A percentile compares a stretch with the other conserved stretches of the same genome.
Conservation (phyloP, 2,329 filamentous ascomycete genomes). For the Microcyclosporella mali region DNA sequence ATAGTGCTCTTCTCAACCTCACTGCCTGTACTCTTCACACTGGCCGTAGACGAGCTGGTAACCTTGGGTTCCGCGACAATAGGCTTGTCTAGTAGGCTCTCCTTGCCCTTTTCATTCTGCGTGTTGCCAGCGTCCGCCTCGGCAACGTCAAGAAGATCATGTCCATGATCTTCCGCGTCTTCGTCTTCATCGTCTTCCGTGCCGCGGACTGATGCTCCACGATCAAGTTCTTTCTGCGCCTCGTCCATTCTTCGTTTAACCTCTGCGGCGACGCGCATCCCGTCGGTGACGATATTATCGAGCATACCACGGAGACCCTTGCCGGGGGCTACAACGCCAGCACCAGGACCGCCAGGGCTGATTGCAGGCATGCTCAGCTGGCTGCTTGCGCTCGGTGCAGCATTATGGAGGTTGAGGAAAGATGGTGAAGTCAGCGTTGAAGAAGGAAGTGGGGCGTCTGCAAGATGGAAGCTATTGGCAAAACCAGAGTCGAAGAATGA, state of each 20-base stretch:
- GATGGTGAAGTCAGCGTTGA: slow-evolving; percentile 51
- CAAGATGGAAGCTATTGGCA: slow-evolving; percentile 83
- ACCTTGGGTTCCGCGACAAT: slow-evolving; percentile 2
- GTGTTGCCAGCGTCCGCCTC: slow-evolving; percentile 40
- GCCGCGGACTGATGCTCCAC: slow-evolving; percentile 59
- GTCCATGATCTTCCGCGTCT: slow-evolving; percentile 63
- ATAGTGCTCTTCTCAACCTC: slow-evolving; percentile 31
- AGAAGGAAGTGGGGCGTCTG: slow-evolving; percentile 53
- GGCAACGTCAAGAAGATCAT: slow-evolving; percentile 45
- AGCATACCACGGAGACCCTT: slow-evolving; percentile 85
- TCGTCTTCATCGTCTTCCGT: slow-evolving; percentile 49
- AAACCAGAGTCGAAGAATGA: slow-evolving; percentile 97
- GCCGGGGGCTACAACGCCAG: slow-evolving; percentile 55
- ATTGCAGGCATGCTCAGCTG: slow-evolving; percentile 16
- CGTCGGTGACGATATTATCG: slow-evolving; percentile 95
- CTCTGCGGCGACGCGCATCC: slow-evolving; percentile 91
- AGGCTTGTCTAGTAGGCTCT: not conserved
- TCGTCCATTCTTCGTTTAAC: slow-evolving; percentile 92
- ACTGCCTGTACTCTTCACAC: slow-evolving; percentile 17
- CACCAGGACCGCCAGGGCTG: slow-evolving; percentile 29
- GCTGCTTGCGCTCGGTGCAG: slow-evolving; percentile 6
- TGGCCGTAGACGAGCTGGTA: slow-evolving; percentile 9
- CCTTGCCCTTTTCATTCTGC: slow-evolving; percentile 8
- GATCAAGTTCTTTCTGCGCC: slow-evolving; percentile 84
- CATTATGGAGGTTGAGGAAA: slow-evolving; percentile 63